Conservation (phyloP, 768 basidiomycete genomes). For the Collybiopsis luxurians region DNA sequence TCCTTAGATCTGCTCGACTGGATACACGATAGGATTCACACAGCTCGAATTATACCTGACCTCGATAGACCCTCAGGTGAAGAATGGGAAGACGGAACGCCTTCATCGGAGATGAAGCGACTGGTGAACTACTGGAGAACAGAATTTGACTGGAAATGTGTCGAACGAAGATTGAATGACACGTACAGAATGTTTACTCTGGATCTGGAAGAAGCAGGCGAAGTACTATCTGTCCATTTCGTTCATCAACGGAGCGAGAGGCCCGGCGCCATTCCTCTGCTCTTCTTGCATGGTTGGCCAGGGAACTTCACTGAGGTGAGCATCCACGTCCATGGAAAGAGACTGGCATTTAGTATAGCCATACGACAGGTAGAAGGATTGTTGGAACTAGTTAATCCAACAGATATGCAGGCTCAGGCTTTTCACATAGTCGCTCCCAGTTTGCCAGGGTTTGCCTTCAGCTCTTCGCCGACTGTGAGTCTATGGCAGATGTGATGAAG, state of each 20-base stretch:
- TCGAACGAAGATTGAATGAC: conserved; percentile 43
- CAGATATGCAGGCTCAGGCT: conserved; percentile 22
- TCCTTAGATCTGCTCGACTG: too few relatives aligned
- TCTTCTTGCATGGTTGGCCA: conserved; percentile 56
- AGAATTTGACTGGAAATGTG: conserved; percentile 46
- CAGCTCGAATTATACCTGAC: too few relatives aligned
- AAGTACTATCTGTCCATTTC: conserved; percentile 47
- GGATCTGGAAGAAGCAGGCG: conserved; percentile 43
- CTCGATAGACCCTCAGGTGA: too few relatives aligned
- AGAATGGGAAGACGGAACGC: too few relatives aligned
- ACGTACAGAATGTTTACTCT: conserved; percentile 46
- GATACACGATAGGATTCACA: too few relatives aligned
- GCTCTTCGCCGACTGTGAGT: conserved; percentile 24
- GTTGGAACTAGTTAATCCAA: conserved; percentile 23
- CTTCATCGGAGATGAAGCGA: too few relatives aligned
- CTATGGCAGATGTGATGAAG: not conserved
- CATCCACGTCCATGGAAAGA: not conserved
- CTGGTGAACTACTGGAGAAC: conserved; percentile 40
- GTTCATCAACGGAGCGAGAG: conserved; percentile 43
- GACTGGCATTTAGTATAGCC: too few relatives aligned
- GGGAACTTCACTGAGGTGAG: conserved; percentile 33
- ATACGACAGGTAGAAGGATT: conserved; percentile 25
- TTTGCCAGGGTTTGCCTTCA: conserved; percentile 30
- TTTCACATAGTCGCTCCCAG: conserved; percentile 31
- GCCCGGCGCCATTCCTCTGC: conserved; percentile 42